Base-by-base conservation (phyloP, 176 grass and related monocot species). In the Oryza meridionalis region DNA sequence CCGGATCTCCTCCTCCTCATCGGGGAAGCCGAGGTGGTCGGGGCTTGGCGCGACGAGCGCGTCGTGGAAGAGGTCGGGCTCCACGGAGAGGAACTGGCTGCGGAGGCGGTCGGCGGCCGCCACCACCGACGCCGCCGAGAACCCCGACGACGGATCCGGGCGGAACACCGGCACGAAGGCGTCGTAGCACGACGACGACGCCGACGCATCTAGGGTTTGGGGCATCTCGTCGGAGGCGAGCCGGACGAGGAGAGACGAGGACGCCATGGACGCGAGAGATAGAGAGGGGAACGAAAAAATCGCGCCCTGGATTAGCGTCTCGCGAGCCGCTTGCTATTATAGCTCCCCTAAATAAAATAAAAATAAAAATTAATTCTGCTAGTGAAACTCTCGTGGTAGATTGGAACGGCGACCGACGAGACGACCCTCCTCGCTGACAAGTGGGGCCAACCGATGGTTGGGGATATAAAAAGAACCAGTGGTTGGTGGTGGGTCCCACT, bases 1-100 rank as follows among this genome's bases (percentile, higher is more conserved):
- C 17, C 44, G 78, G 31, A 83, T 88, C 16, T 82, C 81, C 4
- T 89, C 90, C 45, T 89, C 37, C 6, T 38, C 37, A 38, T 38
- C 82, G 37, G 86, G 86, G 87, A 95, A 87, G n/a, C 90, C 93
- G 33, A 92, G 91, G 40, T 68, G 76, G 27, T 91, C 88, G 24
- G 59, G 46, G 9, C 69, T 51, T 5, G 84, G 74, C 9, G 85
- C 78, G 75, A 88, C 58, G 77, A 91, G 75, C 49, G 73, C 81
- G 40, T 88, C 88, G 27, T 73, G 69, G 82, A 88, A 85, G 66
- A 90, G 83, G 29, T 81, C 83, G 21, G 82, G 61, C 75, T 91
- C 83, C 11, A 94, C 89, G 76, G 86, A 91, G 75, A 82, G 72
- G 64, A 90, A 94, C 51, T 77, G 85, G 78, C 87, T 81, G 69